Base-by-base conservation (phyloP, 345 rosid genomes). In the Iberis pinnata region DNA sequence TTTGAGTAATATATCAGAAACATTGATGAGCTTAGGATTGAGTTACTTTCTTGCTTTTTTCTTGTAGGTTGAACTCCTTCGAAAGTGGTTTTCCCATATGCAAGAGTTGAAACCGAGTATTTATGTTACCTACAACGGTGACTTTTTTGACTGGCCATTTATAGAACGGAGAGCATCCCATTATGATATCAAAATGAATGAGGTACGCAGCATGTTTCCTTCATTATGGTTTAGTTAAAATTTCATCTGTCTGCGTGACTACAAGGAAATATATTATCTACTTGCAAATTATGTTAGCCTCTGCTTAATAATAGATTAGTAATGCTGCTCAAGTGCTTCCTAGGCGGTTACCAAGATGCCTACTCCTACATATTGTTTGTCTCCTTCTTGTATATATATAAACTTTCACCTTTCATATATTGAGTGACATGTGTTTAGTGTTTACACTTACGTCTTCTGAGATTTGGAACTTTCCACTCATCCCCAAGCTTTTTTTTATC, bases 111-210 rank as follows among this genome's bases (percentile, higher is more conserved):
- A 87, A 76, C 98, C 98, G 27, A 84, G 96, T 59, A 81, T 90
- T 63, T 90, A 82, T 78, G 98, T 90, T 42, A 87, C 98, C 14
- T 90, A 90, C 64, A 90, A 87, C 11, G 98, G 98, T 42, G 98
- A 90, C 70, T 87, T 55, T 59, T 90, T 90, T 64, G 98, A 90
- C 65, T 90, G 98, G 98, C 98, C 98, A 38, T 90, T 90, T 75
- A 45, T 90, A 69, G 98, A 90, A 76, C 80, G 62, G 43, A 82
- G 98, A 77, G 96, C 98, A 65, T 75, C 93, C n/a, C 66, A 78
- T 77, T 93, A 90, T 63, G 95, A 84, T 49, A 40, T 84, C 48
- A 80, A 74, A 68, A 84, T 90, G 98, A 78, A 78, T 67, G 78
- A 82, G 72, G 96, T 90, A 80, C 32, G 83, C 65, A 43, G 10